Conservation (phyloP, 805 yeast genomes). For the Yarrowia sp. region DNA sequence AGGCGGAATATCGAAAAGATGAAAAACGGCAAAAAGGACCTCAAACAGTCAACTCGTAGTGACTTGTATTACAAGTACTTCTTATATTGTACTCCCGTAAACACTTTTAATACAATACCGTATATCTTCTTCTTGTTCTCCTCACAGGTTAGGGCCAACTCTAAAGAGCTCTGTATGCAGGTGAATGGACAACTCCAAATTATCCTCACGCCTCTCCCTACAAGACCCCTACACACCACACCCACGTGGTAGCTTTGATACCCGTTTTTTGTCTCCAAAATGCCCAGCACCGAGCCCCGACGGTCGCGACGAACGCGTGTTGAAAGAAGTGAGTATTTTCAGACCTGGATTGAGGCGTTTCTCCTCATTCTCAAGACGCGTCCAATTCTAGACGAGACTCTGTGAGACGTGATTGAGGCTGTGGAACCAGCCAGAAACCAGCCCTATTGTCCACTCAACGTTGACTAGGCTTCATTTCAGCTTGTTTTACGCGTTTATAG, state of each 20-base stretch:
- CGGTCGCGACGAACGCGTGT: conserved; percentile 37
- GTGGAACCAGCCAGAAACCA: too few relatives aligned
- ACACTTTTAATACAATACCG: too few relatives aligned
- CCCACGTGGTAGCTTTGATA: neutral
- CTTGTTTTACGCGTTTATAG: neutral
- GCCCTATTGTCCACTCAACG: too few relatives aligned
- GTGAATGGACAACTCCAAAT: neutral
- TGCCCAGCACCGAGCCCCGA: conserved; percentile 29
- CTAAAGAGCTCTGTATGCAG: neutral
- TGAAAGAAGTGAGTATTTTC: conserved; percentile 2
- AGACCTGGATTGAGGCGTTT: neutral
- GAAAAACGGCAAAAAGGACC: too few relatives aligned
- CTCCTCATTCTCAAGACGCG: neutral
- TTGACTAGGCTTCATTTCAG: neutral
- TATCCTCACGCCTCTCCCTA: neutral
- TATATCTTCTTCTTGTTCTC: too few relatives aligned
- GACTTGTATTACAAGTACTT: too few relatives aligned
- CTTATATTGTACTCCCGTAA: too few relatives aligned
- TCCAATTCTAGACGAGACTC: neutral
- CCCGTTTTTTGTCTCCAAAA: neutral
- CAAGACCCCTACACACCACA: neutral
- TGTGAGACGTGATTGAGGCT: neutral
- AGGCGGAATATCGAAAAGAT: too few relatives aligned
- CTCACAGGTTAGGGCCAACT: conserved; percentile 11
- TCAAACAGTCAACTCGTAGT: too few relatives aligned